Evolutionary conservation across 139 green algal genomes (phyloP), one percentile per base, ranked within the genome.

Genomic region (Nannochloris sp.): DNA sequence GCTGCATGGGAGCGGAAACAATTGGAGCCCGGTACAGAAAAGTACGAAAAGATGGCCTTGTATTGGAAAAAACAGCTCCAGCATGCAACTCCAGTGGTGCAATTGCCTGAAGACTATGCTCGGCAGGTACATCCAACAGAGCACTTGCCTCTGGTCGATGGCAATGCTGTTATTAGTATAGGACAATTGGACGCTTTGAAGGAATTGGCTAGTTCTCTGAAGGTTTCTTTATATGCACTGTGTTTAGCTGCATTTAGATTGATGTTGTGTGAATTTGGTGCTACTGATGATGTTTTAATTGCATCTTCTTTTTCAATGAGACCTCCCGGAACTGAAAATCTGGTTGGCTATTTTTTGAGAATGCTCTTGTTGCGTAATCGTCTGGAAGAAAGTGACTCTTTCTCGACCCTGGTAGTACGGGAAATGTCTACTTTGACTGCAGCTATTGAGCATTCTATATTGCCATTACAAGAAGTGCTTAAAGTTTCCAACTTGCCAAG

Each of bases 261-360:
- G 2, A 24, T 25, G 1, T 15, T 67, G 6, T 32, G 24, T 44
- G 10, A 35, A 39, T 67, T 34, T 44, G 30, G 19, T 0, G 19
- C 35, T 24, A 27, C 30, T 25, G 32, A 56, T 39, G 24, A 42
- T 37, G 19, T 59, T 35, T 24, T 23, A n/a, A 23, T 59, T 36
- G 51, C 24, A 19, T 38, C 51, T 45, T 44, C 62, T 15, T 37
- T 32, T 14, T 44, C 62, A 23, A 23, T 27, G 62, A 15, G 27
- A 45, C 23, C 0, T 24, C 2, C 9, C 14, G 10, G 37, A 34
- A 2, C 46, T 6, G 39, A 59, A 4, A 19, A 54, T 6, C 19
- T 56, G 23, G 8, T 70, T 13, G 62, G 62, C 19, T 55, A 37
- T 5, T 70, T 70, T 38, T 13, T 70, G 10, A 70, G 61, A 19